Evolutionary conservation across 2,329 filamentous ascomycete species (phyloP), one percentile per base, ranked within the genome.

Genomic region (Plenodomus tracheiphilus): DNA sequence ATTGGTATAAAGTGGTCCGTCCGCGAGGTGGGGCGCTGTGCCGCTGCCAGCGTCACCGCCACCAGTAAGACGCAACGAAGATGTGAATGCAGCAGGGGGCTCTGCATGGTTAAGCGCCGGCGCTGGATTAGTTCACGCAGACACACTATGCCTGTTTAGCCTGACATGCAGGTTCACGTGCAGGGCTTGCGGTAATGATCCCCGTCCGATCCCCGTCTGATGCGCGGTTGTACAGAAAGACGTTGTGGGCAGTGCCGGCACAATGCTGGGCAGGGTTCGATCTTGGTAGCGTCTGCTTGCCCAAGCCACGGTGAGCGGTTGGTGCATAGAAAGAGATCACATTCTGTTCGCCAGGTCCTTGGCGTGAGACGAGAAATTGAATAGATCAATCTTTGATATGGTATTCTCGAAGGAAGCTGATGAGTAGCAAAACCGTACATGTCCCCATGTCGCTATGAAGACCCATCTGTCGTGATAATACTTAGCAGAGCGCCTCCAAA

Each of bases 11-110:
- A 56, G 49, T 56, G 58, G 46, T 53, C 38, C 47, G 28, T 45
- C 47, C 28, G 46, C 42, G 46, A 54, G 51, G 60, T 54, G 54
- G 53, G 37, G 51, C 54, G 46, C 62, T 44, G 63, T 59, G 62
- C 61, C 62, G 51, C 57, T 43, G 38, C 44, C 42, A 58, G 62
- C 62, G 62, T 57, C 39, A 58, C 56, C 47, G 47, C 43, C 42
- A 44, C 61, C 57, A 65, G 32, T 64, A 36, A 59, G 38, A 30
- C 36, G 49, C 41, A 40, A 22, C 37, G 21, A 47, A 42, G 39
- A 41, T 58, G 55, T 58, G 52, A 55, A 52, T 30, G 39, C 46
- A 48, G 43, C 58, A 15, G 28, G 38, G 48, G 41, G 53, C 47
- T 18, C 42, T 55, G 54, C 54, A 55, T 34, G 41, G 37, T 49